These are phyloP conservation scores for Arbutus unedo DNA, from an alignment of 148 eudicot species.

Conservation along the genomic window DNA sequence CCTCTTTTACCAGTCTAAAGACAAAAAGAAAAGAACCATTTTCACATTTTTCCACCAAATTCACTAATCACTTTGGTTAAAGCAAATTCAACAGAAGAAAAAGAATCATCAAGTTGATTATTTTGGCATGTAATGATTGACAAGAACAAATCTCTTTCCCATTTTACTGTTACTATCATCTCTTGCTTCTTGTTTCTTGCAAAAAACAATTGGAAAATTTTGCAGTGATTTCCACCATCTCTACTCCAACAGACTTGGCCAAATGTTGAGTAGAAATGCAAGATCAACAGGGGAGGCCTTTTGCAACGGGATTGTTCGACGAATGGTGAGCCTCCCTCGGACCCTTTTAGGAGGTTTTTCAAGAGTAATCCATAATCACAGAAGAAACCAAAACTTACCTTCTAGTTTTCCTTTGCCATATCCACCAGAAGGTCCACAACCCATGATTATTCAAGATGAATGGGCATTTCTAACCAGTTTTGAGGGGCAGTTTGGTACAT, in stretches of 20 bases:
- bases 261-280: constrained; percentile 31
- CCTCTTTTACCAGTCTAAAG: neutral
- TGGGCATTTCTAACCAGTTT: constrained; percentile 65
- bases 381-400: constrained; percentile 39
- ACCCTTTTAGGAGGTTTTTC: constrained; percentile 65
- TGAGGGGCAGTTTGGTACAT: constrained; percentile 61
- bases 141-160: constrained; percentile 3
- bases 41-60: constrained; percentile 12
- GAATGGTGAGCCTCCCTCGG: constrained; percentile 75
- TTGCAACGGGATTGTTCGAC: constrained; percentile 34
- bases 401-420: constrained; percentile 29
- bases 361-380: constrained; percentile 51
- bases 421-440: constrained; percentile 8
- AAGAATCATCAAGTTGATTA: neutral
- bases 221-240: neutral
- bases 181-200: neutral
- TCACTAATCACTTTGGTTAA: constrained; percentile 10
- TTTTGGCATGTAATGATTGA: constrained; percentile 7
- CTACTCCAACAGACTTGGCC: neutral
- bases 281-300: constrained; percentile 34
- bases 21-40: neutral
- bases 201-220: neutral
- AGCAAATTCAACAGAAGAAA: constrained; percentile 7
- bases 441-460: constrained; percentile 36
- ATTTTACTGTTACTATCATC: neutral